Evolutionary conservation across 2,329 filamentous ascomycete species (phyloP).

Genomic region (Dothideomycetes sp.): DNA sequence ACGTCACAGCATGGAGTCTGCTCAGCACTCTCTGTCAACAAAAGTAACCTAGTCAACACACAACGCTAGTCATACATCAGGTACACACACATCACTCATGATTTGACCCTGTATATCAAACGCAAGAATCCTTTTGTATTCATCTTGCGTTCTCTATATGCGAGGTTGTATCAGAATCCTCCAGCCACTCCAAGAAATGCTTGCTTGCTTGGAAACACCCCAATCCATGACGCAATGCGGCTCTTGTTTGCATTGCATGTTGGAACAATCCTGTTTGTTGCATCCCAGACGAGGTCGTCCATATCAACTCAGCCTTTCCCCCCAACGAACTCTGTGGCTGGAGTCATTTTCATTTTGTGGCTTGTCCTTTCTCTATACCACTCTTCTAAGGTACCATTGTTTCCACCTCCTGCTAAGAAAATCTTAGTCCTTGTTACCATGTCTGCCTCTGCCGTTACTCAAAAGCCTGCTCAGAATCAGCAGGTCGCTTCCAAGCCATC

Average conservation of each 20-base stretch:
- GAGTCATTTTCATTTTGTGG: slow-evolving; percentile 1
- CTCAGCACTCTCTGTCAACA: no score
- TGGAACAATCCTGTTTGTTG: slow-evolving; percentile 13
- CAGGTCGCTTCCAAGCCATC: slow-evolving; percentile 9
- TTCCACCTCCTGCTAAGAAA: no score
- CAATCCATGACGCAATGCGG: slow-evolving; percentile 9
- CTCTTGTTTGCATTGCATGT: slow-evolving; percentile 5
- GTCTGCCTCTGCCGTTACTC: slow-evolving; percentile 16
- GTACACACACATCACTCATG: no score
- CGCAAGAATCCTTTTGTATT: no score
- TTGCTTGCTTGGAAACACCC: neutral
- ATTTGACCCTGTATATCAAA: no score
- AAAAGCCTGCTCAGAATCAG: slow-evolving; percentile 13
- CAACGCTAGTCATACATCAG: no score
- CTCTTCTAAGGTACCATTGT: neutral
- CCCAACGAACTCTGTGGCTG: slow-evolving; percentile 9
- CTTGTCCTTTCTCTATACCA: neutral
- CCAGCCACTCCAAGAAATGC: neutral
- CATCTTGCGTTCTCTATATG: no score
- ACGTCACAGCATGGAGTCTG: no score
- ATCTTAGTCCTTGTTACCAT: slow-evolving; percentile 12
- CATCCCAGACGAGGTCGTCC: neutral
- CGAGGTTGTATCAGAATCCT: no score
- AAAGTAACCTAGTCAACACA: no score
- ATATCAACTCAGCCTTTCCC: slow-evolving; percentile 10